These are phyloP conservation scores for Royoungia palumana DNA, from an alignment of 768 basidiomycete species.

Conservation along the genomic window DNA sequence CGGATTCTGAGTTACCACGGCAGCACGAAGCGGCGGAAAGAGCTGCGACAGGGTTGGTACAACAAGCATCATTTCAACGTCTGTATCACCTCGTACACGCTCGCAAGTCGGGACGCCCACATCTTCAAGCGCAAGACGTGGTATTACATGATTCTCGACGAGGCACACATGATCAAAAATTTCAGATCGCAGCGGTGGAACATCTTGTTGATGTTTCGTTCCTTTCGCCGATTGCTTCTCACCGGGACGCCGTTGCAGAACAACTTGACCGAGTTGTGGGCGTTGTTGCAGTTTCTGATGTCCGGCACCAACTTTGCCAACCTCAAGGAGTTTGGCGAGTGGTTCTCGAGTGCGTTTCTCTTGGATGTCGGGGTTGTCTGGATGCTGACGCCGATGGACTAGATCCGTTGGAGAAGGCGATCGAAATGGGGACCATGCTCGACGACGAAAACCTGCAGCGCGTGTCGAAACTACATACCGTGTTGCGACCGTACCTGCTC, in stretches of 20 bases:
- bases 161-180: conserved; percentile 98
- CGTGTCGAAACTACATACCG: conserved; percentile 84
- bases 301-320: conserved; percentile 87
- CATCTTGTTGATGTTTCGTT: conserved; percentile 82
- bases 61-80: conserved; percentile 89
- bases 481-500: conserved; percentile 93
- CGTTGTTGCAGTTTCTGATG: conserved; percentile 91
- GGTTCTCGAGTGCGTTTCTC: conserved; percentile 83
- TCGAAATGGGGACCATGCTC: conserved; percentile 73
- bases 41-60: conserved; percentile 87
- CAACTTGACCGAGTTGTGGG: conserved; percentile 95
- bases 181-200: conserved; percentile 95
- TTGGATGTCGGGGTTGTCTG: background rate
- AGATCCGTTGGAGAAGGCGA: conserved; percentile 93
- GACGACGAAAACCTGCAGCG: conserved; percentile 85
- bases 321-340: conserved; percentile 89
- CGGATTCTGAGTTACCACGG: conserved; percentile 89
- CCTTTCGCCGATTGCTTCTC: conserved; percentile 80
- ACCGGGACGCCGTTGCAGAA: conserved; percentile 98
- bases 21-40: conserved; percentile 81
- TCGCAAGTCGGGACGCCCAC: conserved; percentile 87
- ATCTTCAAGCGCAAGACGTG: conserved; percentile 90
- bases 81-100: conserved; percentile 90
- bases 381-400: background rate
- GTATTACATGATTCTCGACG: conserved; percentile 96